Evolutionary conservation across 768 basidiomycete species (phyloP).

Genomic region (Lanmaoa rubissima): DNA sequence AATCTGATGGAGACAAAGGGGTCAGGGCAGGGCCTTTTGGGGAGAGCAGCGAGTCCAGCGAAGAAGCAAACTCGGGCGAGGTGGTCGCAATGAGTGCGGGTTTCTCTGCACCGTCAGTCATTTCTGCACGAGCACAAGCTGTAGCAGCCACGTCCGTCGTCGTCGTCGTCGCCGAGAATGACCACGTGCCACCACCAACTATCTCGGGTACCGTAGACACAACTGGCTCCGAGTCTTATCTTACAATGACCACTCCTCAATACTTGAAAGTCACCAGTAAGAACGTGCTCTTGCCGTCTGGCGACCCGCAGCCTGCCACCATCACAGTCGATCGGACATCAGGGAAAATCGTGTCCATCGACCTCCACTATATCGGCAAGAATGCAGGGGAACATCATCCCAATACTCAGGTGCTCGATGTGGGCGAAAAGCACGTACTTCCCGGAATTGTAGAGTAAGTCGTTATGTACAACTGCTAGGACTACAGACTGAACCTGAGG

Average conservation of each 20-base stretch:
- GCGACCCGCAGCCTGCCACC: constrained; percentile 59
- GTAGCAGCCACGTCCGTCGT: not conserved
- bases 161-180: constrained; percentile 1
- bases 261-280: constrained; percentile 48
- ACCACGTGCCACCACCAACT: constrained; percentile 1
- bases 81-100: constrained; percentile 7
- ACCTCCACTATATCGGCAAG: constrained; percentile 32
- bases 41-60: constrained; percentile 51
- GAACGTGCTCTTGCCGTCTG: constrained; percentile 55
- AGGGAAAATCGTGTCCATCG: constrained; percentile 60
- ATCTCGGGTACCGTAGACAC: not conserved
- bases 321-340: constrained; percentile 54
- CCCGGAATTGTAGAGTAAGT: constrained; percentile 79
- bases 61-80: constrained; percentile 17
- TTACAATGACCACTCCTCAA: constrained; percentile 9
- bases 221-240: not conserved
- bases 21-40: constrained; percentile 38
- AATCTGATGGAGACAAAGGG: constrained; percentile 36
- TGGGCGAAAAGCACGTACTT: constrained; percentile 56
- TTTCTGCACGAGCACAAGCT: constrained; percentile 9
- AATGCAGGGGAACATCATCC: constrained; percentile 24
- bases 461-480: not conserved
- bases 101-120: constrained; percentile 19
- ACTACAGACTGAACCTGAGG: not conserved
- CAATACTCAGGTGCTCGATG: constrained; percentile 48